Base-by-base conservation (phyloP, 116 monocot species). In the Zostera marina region DNA sequence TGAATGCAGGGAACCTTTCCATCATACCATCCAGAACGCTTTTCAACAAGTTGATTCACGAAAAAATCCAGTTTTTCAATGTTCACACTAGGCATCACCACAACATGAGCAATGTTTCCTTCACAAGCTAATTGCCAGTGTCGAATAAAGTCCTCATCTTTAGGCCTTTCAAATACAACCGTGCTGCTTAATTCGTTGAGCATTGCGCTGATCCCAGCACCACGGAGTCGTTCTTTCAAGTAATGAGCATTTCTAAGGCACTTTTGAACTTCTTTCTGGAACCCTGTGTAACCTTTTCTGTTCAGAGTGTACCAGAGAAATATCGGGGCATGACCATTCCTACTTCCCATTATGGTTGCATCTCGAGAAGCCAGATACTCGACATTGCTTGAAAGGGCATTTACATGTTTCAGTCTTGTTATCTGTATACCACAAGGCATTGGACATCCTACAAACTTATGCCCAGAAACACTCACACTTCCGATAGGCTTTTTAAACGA, bases 231-330 rank as follows among this genome's bases (percentile, higher is more conserved):
- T 22, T 79, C 79, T 71, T 80, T 88, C 17, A 96, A 54, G 40
- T 85, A 88, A 45, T 80, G 79, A 13, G 88, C 88, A 54, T 88
- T 96, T 32, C 82, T 70, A 22, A 96, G 43, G 72, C 94, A 96
- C 64, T 84, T 86, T 44, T 94, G 84, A 8, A 94, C 88, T 52
- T 94, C 88, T 39, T 94, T 84, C 53, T 80, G 79, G 49, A 94
- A 88, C 9, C 88, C 85, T 12, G 63, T 14, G 53, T 88, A 88
- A 19, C 94, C 94, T 68, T 88, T 94, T 22, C 72, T 17, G 72
- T 88, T 94, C 39, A 94, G 67, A 22, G 88, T 88, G 76, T 94
- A 94, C 94, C 94, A 94, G 54, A 94, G 88, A 84, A 84, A 88
- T 60, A 94, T 74, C 0, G 94, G 85, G 39, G 94, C 88, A 43